Evolutionary conservation across 2,329 filamentous ascomycete genomes (phyloP), one percentile per base, ranked within the genome.

Genomic region (Cladosporium cucumerinum): DNA sequence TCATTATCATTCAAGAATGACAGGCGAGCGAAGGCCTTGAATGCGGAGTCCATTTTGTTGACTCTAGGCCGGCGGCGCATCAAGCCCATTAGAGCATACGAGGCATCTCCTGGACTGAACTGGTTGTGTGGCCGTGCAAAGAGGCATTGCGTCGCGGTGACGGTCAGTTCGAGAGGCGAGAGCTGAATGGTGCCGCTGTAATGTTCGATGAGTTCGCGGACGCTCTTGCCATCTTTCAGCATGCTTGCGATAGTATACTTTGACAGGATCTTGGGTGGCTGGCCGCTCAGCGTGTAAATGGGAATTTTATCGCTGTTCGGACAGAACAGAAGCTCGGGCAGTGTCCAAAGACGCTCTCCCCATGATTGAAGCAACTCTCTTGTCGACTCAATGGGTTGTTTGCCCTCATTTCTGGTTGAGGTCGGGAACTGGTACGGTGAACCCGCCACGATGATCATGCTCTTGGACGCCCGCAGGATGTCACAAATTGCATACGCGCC

Each of bases 21-120:
- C 5, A 83, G 75, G 36, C 79, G 74, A 5, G 80, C 79, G 61
- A 83, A 83, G 0, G 81, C 81, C 66, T 82, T 78, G 64, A 84
- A 82, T 0, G 73, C 77, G 3, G 77, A 74, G 65, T 83, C 81
- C 0, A 68, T 72, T 1, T 70, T 69, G 52, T 78, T 72, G 5
- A 82, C 74, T 18, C 69, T 68, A 0, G 80, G 81, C 8, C 81
- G 70, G 12, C 77, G 73, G 7, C 79, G 73, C 2, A 79, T 67
- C 11, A 83, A 74, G 2, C 81, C 81, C 80, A 82, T 82, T 28
- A 82, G 69, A 0, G 79, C 80, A 54, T 83, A 83, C 8, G 77
- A 75, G 10, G 79, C 72, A 61, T 83, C 81, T 1, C 79, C 80
- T 0, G 68, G 26, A 21, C 51, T 54, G 51, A 30, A 54, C 11